phyloP scores from a whole-genome alignment of 352 stramenopile species.

The Achlya hypogyna region DNA sequence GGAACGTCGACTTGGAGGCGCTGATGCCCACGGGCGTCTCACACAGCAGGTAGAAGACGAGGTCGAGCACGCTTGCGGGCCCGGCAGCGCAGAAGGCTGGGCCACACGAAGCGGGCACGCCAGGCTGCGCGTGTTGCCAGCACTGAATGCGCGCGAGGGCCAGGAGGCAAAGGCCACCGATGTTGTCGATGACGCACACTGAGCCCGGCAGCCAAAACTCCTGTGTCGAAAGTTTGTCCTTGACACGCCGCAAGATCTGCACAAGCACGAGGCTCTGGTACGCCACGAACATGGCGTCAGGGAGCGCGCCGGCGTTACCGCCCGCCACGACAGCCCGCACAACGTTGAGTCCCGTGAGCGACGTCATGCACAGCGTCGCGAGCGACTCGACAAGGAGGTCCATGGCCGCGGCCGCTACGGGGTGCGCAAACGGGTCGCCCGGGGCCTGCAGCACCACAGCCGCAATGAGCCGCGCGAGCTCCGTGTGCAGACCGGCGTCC shows the following conservation, averaged over 20 bases:
- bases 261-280: constrained; percentile 51
- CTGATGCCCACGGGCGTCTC: constrained; percentile 32
- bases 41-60: constrained; percentile 48
- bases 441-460: not conserved
- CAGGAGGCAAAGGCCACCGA: constrained; percentile 50
- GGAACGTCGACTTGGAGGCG: constrained; percentile 25
- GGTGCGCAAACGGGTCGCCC: constrained; percentile 49
- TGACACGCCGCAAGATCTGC: constrained; percentile 42
- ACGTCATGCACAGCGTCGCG: constrained; percentile 40
- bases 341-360: constrained; percentile 37
- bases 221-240: constrained; percentile 34
- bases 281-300: constrained; percentile 36
- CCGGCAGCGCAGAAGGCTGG: constrained; percentile 38
- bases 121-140: constrained; percentile 59
- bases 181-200: constrained; percentile 35
- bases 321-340: constrained; percentile 44
- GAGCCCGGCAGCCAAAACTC: constrained; percentile 40
- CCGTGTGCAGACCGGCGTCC: not conserved
- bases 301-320: constrained; percentile 22
- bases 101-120: constrained; percentile 42
- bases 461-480: not conserved
- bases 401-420: constrained; percentile 30
- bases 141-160: constrained; percentile 49
- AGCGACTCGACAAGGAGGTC: constrained; percentile 42
- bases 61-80: constrained; percentile 39